phyloP scores from a whole-genome alignment of 2,329 filamentous ascomycete genomes.

The Diaporthe ampelina region DNA sequence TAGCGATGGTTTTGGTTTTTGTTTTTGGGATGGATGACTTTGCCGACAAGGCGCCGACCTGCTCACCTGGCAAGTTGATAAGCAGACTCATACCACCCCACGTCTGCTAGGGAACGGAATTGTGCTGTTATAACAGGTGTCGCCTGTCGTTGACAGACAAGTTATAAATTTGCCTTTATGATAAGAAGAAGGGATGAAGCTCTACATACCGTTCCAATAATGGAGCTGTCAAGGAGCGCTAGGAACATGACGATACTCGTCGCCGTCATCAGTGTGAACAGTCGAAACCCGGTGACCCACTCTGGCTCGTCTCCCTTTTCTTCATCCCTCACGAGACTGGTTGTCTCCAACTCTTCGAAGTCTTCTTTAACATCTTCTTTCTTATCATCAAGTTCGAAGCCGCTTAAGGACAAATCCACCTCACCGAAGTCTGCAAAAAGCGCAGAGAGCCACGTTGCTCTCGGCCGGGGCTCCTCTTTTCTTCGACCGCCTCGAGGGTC shows the following conservation, averaged over 20 bases:
- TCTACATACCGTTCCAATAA: conserved; percentile 1
- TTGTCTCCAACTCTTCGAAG: not conserved
- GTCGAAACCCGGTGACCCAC: not conserved
- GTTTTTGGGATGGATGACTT: not conserved
- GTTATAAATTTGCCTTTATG: not conserved
- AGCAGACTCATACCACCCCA: conserved; percentile 25
- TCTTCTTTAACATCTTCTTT: not conserved
- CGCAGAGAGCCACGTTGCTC: conserved; percentile 11
- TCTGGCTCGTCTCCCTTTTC: not conserved
- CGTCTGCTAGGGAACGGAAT: conserved; percentile 9
- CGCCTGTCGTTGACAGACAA: not conserved
- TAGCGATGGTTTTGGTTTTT: not conserved
- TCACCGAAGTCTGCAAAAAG: conserved; percentile 1
- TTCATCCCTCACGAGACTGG: not conserved
- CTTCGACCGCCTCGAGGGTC: conserved; percentile 2
- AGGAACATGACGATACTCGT: conserved; percentile 13
- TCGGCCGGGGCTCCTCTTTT: not conserved
- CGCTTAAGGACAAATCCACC: not conserved
- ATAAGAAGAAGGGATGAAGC: too few relatives aligned
- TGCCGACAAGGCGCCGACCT: not conserved
- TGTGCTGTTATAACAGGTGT: conserved; percentile 31
- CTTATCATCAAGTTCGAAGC: not conserved
- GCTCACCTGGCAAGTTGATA: conserved; percentile 18
- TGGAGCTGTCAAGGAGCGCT: conserved; percentile 2
- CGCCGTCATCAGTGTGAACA: not conserved